Conservation (phyloP, 75 land plant species). For the Pseudotsuga menziesii region DNA sequence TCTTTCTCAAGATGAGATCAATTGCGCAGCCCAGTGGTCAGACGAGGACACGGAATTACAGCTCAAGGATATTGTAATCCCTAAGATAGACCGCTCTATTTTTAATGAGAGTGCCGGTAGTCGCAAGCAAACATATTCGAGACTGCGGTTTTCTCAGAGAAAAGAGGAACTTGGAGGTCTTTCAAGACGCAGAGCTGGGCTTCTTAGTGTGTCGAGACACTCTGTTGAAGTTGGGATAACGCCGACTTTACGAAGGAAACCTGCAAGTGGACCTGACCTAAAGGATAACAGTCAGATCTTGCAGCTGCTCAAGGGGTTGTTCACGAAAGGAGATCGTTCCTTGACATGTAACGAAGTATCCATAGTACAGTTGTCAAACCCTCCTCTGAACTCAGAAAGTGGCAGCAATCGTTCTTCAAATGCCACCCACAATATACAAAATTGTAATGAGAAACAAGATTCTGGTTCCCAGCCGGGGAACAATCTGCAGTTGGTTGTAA, state of each 20-base stretch:
- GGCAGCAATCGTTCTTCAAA: neutral
- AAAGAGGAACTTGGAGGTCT: conserved; percentile 9
- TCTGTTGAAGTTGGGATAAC: neutral
- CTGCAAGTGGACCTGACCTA: neutral
- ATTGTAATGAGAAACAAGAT: neutral
- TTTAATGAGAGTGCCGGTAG: conserved; percentile 84
- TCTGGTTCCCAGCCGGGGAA: conserved; percentile 5
- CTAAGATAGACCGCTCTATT: conserved; percentile 64
- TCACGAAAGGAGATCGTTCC: conserved; percentile 18
- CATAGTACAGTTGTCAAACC: neutral
- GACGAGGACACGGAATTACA: conserved; percentile 2
- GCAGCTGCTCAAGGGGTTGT: conserved; percentile 14
- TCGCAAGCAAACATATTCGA: conserved; percentile 72
- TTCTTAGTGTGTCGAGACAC: conserved; percentile 7
- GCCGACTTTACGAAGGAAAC: neutral
- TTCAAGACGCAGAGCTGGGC: conserved; percentile 9
- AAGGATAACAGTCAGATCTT: conserved; percentile 34
- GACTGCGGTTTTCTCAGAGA: conserved; percentile 49
- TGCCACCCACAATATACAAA: neutral
- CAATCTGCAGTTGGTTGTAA: neutral
- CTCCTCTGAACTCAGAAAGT: conserved; percentile 7
- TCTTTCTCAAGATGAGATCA: conserved; percentile 32
- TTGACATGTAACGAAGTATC: neutral
- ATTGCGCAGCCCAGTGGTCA: conserved; percentile 13
- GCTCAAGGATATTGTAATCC: conserved; percentile 36